Percentiles rank a stretch among this genome's conserved stretches.
Conservation (phyloP, 345 rosid species). For the Alliaria petiolata region DNA sequence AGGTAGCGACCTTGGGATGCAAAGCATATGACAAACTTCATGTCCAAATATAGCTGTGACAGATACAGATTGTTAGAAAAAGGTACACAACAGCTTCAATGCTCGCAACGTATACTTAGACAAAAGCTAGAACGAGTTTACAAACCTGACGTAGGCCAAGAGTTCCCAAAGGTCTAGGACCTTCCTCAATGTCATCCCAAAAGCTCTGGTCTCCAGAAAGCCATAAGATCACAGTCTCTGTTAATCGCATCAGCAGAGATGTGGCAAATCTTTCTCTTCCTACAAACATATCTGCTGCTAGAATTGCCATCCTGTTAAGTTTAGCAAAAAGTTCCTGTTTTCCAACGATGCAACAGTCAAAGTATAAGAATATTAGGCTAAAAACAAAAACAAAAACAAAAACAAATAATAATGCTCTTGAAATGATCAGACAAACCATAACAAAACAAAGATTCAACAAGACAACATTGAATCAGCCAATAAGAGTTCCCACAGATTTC, state of each 20-base stretch:
- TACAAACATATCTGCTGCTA: conserved; percentile 96
- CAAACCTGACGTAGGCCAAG: conserved; percentile 86
- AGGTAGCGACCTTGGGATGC: conserved; percentile 97
- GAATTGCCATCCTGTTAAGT: conserved; percentile 73
- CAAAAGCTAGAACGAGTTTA: conserved; percentile 18
- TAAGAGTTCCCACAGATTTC: conserved; percentile 6
- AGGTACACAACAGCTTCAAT: background rate
- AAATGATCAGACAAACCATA: conserved; percentile 1
- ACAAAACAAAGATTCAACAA: background rate
- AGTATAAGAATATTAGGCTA: conserved; percentile 1
- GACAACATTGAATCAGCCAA: background rate
- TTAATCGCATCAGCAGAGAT: conserved; percentile 82
- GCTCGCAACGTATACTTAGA: background rate
- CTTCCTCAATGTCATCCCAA: conserved; percentile 99
- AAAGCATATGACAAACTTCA: conserved; percentile 90
- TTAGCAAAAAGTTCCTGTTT: conserved; percentile 84
- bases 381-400: background rate
- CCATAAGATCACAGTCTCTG: conserved; percentile 95
- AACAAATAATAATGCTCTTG: background rate
- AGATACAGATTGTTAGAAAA: conserved; percentile 8
- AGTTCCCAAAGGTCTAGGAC: conserved; percentile 88
- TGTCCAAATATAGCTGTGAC: conserved; percentile 86
- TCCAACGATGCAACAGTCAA: conserved; percentile 15
- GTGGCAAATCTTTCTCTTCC: conserved; percentile 97
- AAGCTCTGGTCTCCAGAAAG: conserved; percentile 93